These are phyloP conservation scores for Ustilago loliicola DNA, from an alignment of 1,284 basidiomycete genomes.

Conservation along the genomic window DNA sequence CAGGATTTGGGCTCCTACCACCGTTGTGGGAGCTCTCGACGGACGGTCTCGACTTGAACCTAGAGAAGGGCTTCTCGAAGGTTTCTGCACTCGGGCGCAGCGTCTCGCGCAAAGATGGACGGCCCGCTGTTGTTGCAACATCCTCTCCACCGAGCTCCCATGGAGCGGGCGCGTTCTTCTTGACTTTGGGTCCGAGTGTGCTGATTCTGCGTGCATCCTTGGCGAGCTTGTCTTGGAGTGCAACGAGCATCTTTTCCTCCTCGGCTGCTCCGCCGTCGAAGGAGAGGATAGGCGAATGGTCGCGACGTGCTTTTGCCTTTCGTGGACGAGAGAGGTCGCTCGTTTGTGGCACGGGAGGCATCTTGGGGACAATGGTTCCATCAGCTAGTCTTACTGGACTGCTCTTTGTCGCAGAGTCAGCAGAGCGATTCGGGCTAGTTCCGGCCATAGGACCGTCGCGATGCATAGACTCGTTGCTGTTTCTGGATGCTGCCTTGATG, in stretches of 20 bases:
- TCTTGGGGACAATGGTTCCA: slow-evolving; percentile 54
- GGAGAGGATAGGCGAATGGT: slow-evolving; percentile 57
- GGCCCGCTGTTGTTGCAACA: slow-evolving; percentile 12
- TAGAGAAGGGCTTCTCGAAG: slow-evolving; percentile 43
- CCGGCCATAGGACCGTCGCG: slow-evolving; percentile 13
- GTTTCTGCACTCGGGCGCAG: slow-evolving; percentile 39
- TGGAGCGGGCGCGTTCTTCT: slow-evolving; percentile 64
- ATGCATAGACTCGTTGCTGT: slow-evolving; percentile 34
- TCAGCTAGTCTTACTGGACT: slow-evolving; percentile 38
- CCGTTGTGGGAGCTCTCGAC: slow-evolving; percentile 28
- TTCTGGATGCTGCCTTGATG: slow-evolving; percentile 33
- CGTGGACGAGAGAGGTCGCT: slow-evolving; percentile 20
- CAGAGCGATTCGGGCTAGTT: slow-evolving; percentile 2
- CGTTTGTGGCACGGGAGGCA: slow-evolving; percentile 53
- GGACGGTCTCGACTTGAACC: slow-evolving; percentile 46
- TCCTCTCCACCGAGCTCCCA: slow-evolving; percentile 62
- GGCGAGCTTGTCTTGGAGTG: slow-evolving; percentile 33
- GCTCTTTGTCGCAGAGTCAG: background rate
- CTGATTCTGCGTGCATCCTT: slow-evolving; percentile 43
- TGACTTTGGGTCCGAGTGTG: slow-evolving; percentile 60
- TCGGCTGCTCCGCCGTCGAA: slow-evolving; percentile 59
- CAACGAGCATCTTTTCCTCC: slow-evolving; percentile 50
- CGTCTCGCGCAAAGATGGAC: slow-evolving; percentile 40
- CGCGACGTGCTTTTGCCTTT: slow-evolving; percentile 33
- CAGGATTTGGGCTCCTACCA: slow-evolving; percentile 24